Conservation (phyloP, 2,329 filamentous ascomycete species). For the Drechslerella coelobrocha region DNA sequence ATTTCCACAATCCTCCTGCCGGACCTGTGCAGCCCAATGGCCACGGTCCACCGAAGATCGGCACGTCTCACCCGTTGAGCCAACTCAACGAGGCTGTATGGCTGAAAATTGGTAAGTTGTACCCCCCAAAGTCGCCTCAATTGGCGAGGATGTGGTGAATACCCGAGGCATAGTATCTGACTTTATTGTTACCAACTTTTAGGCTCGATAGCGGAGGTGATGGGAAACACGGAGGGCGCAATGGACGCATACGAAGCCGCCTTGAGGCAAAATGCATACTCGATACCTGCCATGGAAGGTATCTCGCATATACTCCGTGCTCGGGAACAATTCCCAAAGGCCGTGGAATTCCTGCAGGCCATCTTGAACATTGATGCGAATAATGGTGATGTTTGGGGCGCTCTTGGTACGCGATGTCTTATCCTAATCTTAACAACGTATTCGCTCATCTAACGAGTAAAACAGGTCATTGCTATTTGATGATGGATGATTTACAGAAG, state of each 20-base stretch:
- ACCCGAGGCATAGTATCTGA: slow-evolving; percentile 8
- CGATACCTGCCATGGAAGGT: slow-evolving; percentile 88
- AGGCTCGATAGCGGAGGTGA: slow-evolving; percentile 86
- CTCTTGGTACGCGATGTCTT: slow-evolving; percentile 70
- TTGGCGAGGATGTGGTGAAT: slow-evolving; percentile 18
- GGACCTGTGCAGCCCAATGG: slow-evolving; percentile 67
- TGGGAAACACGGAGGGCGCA: slow-evolving; percentile 87
- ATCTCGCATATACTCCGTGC: slow-evolving; percentile 90
- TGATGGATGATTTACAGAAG: slow-evolving; percentile 98
- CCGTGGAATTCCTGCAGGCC: slow-evolving; percentile 88
- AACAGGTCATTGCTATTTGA: slow-evolving; percentile 92
- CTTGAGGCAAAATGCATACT: slow-evolving; percentile 84
- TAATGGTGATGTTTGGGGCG: slow-evolving; percentile 97
- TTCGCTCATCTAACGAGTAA: slow-evolving; percentile 16
- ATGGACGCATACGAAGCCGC: slow-evolving; percentile 90
- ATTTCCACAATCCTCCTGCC: slow-evolving; percentile 71
- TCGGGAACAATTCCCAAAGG: slow-evolving; percentile 91
- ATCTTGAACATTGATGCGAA: slow-evolving; percentile 87
- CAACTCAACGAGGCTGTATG: slow-evolving; percentile 85
- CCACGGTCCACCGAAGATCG: slow-evolving; percentile 65
- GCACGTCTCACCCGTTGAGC: slow-evolving; percentile 75
- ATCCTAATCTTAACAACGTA: slow-evolving; percentile 42
- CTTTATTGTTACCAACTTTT: slow-evolving; percentile 52
- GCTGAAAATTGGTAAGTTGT: slow-evolving; percentile 82
- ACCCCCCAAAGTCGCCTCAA: slow-evolving; percentile 24